These are phyloP conservation scores for Glebionis coronaria DNA, from an alignment of 129 eudicot genomes.

Conservation along the genomic window DNA sequence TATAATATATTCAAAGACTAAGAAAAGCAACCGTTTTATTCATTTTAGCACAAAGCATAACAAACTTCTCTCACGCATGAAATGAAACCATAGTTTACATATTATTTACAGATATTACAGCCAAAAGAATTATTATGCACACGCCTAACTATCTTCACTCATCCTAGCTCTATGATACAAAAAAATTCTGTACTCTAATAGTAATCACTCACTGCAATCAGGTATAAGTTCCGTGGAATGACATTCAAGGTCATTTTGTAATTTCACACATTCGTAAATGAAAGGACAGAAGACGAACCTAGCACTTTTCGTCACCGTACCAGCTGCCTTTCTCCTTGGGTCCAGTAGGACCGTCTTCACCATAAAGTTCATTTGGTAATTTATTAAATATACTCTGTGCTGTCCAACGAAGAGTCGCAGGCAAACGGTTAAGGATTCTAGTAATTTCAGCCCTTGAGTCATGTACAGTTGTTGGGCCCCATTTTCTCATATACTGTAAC, in stretches of 20 bases:
- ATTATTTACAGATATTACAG: background rate
- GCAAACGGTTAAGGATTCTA: slow-evolving; percentile 53
- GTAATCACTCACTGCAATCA: background rate
- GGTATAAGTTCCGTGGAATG: slow-evolving; percentile 11
- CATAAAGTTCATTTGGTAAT: slow-evolving; percentile 65
- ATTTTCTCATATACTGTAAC: slow-evolving; percentile 88
- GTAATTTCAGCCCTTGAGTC: slow-evolving; percentile 63
- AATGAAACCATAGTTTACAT: slow-evolving; percentile 8
- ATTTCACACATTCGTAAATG: slow-evolving; percentile 11
- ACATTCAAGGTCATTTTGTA: slow-evolving; percentile 8
- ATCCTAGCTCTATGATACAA: background rate
- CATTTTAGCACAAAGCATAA: background rate
- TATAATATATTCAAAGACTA: too few relatives aligned
- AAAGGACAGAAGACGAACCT: slow-evolving; percentile 20
- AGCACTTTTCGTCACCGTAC: slow-evolving; percentile 91
- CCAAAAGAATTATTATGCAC: slow-evolving; percentile 8
- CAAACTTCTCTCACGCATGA: slow-evolving; percentile 12
- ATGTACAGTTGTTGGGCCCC: slow-evolving; percentile 87
- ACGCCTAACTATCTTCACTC: background rate
- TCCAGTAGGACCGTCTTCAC: slow-evolving; percentile 97
- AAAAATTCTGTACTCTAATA: slow-evolving; percentile 17
- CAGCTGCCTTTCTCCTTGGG: slow-evolving; percentile 96
- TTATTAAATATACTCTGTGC: slow-evolving; percentile 44
- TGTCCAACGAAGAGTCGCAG: slow-evolving; percentile 44
- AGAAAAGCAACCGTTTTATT: too few relatives aligned